Evolutionary conservation across 129 eudicot genomes (phyloP), one percentile per base, ranked within the genome.

Genomic region (Saussurea involucrata): DNA sequence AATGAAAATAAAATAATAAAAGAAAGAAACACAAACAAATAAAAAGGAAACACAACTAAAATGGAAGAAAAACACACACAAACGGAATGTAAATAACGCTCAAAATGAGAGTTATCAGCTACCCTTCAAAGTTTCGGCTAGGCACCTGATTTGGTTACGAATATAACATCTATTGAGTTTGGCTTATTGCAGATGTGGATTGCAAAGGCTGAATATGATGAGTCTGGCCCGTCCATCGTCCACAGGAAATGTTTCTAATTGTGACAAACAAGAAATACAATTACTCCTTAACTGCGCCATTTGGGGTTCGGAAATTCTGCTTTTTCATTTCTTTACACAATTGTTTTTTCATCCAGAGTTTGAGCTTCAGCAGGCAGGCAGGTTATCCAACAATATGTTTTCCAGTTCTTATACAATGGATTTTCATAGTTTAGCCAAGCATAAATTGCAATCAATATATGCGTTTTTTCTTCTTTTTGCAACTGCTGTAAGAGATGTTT

Each of bases 151-250:
- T 46, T 27, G 65, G 18, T 27, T n/a, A 12, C 25, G 22, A 55
- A 72, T 28, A 28, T 11, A 24, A 72, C 21, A 9, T 58, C 22
- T 37, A 22, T 11, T 20, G 20, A 20, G 24, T 8, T 25, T 57
- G 13, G 17, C 49, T 57, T 55, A 12, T 53, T 21, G 77, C 77
- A 73, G 77, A 73, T 73, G 77, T 73, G 77, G 67, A 73, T 84
- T 66, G 84, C 88, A 2, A 84, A 84, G 82, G 88, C 85, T 65
- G 88, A 84, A 58, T 84, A 84, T 21, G 88, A 84, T 72, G 88
- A 84, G 68, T 84, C 83, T 44, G 85, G 88, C 15, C 88, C 88
- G 2, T 84, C 85, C 22, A 84, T 84, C n/a, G 85, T 84, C 36
- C 88, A 84, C 83, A 84, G 83, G 82, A 84, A 84, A 71, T 84